Conservation (phyloP, 1,284 basidiomycete genomes). For the Puccinia horiana region DNA sequence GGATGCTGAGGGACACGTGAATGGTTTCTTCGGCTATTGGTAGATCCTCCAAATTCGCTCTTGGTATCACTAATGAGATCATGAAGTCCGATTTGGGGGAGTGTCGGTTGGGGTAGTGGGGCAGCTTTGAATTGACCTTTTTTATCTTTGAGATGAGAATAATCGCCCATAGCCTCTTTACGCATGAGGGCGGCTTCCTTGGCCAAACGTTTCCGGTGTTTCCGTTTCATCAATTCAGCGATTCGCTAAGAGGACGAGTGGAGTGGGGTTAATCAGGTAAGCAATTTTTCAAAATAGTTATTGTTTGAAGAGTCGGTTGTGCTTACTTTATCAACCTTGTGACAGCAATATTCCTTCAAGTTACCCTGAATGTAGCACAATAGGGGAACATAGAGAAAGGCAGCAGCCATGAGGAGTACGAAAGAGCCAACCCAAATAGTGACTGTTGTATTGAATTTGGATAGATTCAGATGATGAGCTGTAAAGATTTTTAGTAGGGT, state of each 20-base stretch:
- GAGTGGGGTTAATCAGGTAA: no score
- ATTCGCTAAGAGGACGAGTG: slow-evolving; percentile 64
- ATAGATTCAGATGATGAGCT: slow-evolving; percentile 9
- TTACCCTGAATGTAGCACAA: slow-evolving; percentile 94
- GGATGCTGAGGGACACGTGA: slow-evolving; percentile 9
- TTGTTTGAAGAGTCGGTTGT: background rate
- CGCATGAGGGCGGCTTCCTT: slow-evolving; percentile 79
- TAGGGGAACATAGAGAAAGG: slow-evolving; percentile 84
- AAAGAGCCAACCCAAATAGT: slow-evolving; percentile 81
- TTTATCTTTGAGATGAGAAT: slow-evolving; percentile 87
- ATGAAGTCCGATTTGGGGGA: slow-evolving; percentile 85
- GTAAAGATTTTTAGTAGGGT: background rate
- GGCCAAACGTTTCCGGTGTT: slow-evolving; percentile 79
- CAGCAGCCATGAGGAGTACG: slow-evolving; percentile 77
- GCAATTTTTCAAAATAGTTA: slow-evolving; percentile 58
- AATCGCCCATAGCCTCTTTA: slow-evolving; percentile 86
- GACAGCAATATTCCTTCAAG: slow-evolving; percentile 93
- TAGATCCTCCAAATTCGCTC: background rate
- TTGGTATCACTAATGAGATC: slow-evolving; percentile 60
- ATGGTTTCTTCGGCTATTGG: background rate
- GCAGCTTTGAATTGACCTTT: slow-evolving; percentile 77
- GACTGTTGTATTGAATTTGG: slow-evolving; percentile 59
- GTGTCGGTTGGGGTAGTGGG: slow-evolving; percentile 89
- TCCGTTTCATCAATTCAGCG: slow-evolving; percentile 84
- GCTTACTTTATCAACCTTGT: slow-evolving; percentile 91